Evolutionary conservation across 139 green algal genomes (phyloP).

Genomic region (Volvox africanus): DNA sequence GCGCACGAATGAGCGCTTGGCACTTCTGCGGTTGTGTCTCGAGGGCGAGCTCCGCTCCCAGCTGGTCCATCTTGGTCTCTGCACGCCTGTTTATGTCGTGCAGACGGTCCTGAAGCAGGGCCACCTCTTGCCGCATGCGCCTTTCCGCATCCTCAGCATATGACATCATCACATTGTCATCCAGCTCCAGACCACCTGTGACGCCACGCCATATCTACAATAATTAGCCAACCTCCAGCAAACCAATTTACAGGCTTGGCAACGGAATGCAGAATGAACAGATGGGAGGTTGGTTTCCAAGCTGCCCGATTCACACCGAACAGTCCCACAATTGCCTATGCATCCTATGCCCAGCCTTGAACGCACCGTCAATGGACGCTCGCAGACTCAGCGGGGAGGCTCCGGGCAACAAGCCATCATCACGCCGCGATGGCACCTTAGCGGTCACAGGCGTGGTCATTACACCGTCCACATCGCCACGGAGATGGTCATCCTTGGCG

Average conservation of each 20-base stretch:
- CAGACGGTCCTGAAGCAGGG: slow-evolving; percentile 4
- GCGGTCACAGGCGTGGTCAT: background rate
- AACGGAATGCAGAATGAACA: too few relatives aligned
- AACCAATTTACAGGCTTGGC: too few relatives aligned
- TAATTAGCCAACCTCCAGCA: too few relatives aligned
- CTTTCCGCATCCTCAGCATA: slow-evolving; percentile 1
- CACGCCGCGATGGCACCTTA: background rate
- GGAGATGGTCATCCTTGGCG: background rate
- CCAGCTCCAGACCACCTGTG: slow-evolving; percentile 30
- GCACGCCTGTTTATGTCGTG: background rate
- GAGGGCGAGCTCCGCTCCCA: slow-evolving; percentile 1
- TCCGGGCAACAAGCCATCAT: background rate
- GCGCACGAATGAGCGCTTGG: slow-evolving; percentile 15
- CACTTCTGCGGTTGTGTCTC: slow-evolving; percentile 12
- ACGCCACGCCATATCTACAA: too few relatives aligned
- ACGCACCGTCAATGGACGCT: slow-evolving; percentile 21
- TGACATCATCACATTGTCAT: slow-evolving; percentile 23
- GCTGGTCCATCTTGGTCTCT: slow-evolving; percentile 6
- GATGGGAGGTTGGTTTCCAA: too few relatives aligned
- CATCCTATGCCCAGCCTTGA: too few relatives aligned
- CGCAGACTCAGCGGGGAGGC: background rate
- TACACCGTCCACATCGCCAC: background rate
- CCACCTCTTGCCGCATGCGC: background rate
- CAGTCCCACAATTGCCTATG: too few relatives aligned
- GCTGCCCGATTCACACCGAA: too few relatives aligned